phyloP scores from a whole-genome alignment of 2,329 filamentous ascomycete genomes.

The Colletotrichum orchidophilum region DNA sequence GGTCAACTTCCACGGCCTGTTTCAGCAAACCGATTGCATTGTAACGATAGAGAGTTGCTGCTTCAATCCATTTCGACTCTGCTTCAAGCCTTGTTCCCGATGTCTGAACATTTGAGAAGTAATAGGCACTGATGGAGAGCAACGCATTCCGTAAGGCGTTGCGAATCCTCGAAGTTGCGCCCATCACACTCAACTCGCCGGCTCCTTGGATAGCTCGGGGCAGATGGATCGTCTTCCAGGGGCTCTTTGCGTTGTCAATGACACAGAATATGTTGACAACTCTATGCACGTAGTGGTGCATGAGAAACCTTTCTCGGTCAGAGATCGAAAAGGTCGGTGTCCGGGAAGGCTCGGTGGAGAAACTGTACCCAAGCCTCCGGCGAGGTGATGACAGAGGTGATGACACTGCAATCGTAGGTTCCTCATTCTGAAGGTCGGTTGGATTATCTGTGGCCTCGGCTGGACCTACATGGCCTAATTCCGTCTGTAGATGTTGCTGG shows the following conservation, averaged over 20 bases:
- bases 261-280: slow-evolving; percentile 41
- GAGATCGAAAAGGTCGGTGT: not conserved
- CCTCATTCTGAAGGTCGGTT: not conserved
- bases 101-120: slow-evolving; percentile 37
- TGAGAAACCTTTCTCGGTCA: slow-evolving; percentile 37
- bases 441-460: not conserved
- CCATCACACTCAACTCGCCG: slow-evolving; percentile 37
- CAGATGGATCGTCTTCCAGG: slow-evolving; percentile 41
- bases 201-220: slow-evolving; percentile 38
- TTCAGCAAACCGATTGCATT: slow-evolving; percentile 38
- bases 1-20: slow-evolving; percentile 33
- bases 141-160: slow-evolving; percentile 37
- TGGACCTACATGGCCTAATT: not conserved
- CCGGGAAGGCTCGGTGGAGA: not conserved
- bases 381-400: not conserved
- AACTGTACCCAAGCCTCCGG: not conserved
- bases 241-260: slow-evolving; percentile 39
- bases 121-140: slow-evolving; percentile 40
- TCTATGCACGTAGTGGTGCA: slow-evolving; percentile 38
- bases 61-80: slow-evolving; percentile 32
- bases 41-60: slow-evolving; percentile 27
- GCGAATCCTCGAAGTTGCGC: slow-evolving; percentile 37
- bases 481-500: not conserved
- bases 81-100: not conserved
- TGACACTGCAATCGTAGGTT: too few species aligned